Evolutionary conservation across 495 filamentous ascomycete genomes (phyloP).

Genomic region (Penicillium crystallinum): DNA sequence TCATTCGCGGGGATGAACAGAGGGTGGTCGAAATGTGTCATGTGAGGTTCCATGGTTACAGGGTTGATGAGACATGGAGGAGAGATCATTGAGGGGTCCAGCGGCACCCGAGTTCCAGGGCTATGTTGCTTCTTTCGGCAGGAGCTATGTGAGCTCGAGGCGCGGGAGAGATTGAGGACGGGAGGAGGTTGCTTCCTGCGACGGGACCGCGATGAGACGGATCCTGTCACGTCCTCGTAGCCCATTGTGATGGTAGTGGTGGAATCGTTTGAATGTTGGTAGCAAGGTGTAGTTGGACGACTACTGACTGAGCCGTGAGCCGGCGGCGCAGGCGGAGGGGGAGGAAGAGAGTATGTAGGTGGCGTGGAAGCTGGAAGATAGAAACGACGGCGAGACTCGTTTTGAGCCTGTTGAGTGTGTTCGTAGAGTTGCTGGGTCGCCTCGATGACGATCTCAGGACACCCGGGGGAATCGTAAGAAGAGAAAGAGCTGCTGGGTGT

Average conservation of each 20-base stretch:
- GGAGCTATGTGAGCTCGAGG: slow-evolving; percentile 12
- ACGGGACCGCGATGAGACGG: slow-evolving; percentile 24
- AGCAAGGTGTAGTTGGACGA: slow-evolving; percentile 19
- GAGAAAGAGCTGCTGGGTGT: slow-evolving; percentile 46
- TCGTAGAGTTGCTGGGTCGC: slow-evolving; percentile 30
- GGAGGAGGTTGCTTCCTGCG: slow-evolving; percentile 36
- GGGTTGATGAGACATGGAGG: slow-evolving; percentile 40
- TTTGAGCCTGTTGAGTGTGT: slow-evolving; percentile 18
- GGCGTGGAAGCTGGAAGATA: slow-evolving; percentile 33
- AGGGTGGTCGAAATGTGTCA: slow-evolving; percentile 41
- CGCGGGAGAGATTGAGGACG: slow-evolving; percentile 26
- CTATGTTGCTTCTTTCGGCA: slow-evolving; percentile 27
- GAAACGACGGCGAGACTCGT: slow-evolving; percentile 16
- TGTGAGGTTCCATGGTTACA: slow-evolving; percentile 42
- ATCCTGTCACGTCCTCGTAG: slow-evolving; percentile 22
- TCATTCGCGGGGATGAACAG: slow-evolving; percentile 44
- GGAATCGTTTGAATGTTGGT: slow-evolving; percentile 19
- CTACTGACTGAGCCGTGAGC: slow-evolving; percentile 13
- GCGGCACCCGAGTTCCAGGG: slow-evolving; percentile 25
- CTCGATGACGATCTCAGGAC: slow-evolving; percentile 28
- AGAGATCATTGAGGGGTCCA: slow-evolving; percentile 43
- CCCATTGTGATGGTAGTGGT: slow-evolving; percentile 36
- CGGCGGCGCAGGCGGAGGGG: slow-evolving; percentile 24
- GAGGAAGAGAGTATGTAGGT: slow-evolving; percentile 30
- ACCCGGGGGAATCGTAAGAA: slow-evolving; percentile 30